These are phyloP conservation scores for Globisporangium cylindrosporum DNA, from an alignment of 352 stramenopile genomes.

Conservation along the genomic window DNA sequence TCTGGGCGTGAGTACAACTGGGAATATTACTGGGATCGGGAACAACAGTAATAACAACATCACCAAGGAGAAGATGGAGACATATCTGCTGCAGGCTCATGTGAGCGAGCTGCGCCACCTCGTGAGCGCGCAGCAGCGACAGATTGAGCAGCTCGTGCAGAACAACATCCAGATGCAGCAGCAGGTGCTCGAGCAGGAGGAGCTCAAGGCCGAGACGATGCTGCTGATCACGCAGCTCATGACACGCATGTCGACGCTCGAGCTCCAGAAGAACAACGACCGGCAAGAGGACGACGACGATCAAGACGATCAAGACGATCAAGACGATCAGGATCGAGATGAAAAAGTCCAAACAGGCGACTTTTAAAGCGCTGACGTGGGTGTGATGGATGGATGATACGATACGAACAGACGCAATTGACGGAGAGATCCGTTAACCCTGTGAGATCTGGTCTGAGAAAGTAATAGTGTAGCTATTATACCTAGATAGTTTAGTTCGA, in stretches of 20 bases:
- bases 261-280: conserved; percentile 46
- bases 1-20: neutral
- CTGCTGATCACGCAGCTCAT: conserved; percentile 83
- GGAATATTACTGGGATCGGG: neutral
- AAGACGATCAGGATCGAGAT: conserved; percentile 12
- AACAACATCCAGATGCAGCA: conserved; percentile 81
- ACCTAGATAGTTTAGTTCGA: neutral
- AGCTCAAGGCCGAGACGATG: conserved; percentile 82
- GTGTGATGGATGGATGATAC: neutral
- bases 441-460: neutral
- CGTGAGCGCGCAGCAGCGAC: conserved; percentile 54
- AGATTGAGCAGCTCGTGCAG: conserved; percentile 71
- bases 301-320: conserved; percentile 17
- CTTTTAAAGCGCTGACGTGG: neutral
- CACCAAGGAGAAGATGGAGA: conserved; percentile 20
- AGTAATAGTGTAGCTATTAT: neutral
- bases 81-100: conserved; percentile 29
- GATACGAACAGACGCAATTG: neutral
- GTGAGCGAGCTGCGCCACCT: conserved; percentile 54
- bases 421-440: too few species aligned
- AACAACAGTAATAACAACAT: neutral
- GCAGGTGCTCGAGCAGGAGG: conserved; percentile 75
- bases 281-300: conserved; percentile 24
- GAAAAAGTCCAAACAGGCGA: neutral
- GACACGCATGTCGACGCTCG: conserved; percentile 77